Conservation (phyloP, 2,329 filamentous ascomycete species). For the Emydomyces testavorans region DNA sequence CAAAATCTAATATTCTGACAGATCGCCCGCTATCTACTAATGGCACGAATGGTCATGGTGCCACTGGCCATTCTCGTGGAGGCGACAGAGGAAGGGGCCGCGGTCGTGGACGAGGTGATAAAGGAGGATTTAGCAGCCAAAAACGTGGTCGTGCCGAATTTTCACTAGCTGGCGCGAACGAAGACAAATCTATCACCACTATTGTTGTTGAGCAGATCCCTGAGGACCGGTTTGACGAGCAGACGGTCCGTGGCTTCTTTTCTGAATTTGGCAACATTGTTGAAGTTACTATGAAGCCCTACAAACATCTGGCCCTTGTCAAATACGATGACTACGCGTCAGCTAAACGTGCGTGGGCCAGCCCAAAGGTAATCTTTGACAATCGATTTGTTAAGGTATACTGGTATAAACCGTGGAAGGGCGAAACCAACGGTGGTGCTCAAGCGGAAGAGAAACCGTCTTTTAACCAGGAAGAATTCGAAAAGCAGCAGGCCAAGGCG, state of each 20-base stretch:
- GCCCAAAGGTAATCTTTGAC: slow-evolving; percentile 52
- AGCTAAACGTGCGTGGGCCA: slow-evolving; percentile 46
- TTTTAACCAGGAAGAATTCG: slow-evolving; percentile 45
- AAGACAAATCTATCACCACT: slow-evolving; percentile 43
- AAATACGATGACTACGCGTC: slow-evolving; percentile 42
- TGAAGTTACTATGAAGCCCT: slow-evolving; percentile 44
- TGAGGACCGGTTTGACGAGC: slow-evolving; percentile 45
- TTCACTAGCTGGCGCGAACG: slow-evolving; percentile 42
- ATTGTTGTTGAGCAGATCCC: slow-evolving; percentile 53
- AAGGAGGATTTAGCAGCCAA: slow-evolving; percentile 31
- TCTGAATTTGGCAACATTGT: slow-evolving; percentile 46
- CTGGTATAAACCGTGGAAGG: slow-evolving; percentile 43
- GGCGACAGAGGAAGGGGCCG: slow-evolving; percentile 17
- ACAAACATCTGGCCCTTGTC: slow-evolving; percentile 45
- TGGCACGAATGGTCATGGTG: slow-evolving; percentile 17
- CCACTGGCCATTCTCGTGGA: slow-evolving; percentile 7
- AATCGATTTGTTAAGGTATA: slow-evolving; percentile 55
- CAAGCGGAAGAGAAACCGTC: slow-evolving; percentile 30
- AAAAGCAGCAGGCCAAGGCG: slow-evolving; percentile 45
- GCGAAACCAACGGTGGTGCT: slow-evolving; percentile 23
- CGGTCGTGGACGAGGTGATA: slow-evolving; percentile 34
- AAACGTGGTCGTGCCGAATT: slow-evolving; percentile 41
- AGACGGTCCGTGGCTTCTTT: slow-evolving; percentile 46
- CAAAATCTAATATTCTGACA: slow-evolving; percentile 36
- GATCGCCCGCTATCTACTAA: slow-evolving; percentile 19